These are phyloP conservation scores for Amanita exitialis DNA, from an alignment of 768 basidiomycete species.

Conservation along the genomic window DNA sequence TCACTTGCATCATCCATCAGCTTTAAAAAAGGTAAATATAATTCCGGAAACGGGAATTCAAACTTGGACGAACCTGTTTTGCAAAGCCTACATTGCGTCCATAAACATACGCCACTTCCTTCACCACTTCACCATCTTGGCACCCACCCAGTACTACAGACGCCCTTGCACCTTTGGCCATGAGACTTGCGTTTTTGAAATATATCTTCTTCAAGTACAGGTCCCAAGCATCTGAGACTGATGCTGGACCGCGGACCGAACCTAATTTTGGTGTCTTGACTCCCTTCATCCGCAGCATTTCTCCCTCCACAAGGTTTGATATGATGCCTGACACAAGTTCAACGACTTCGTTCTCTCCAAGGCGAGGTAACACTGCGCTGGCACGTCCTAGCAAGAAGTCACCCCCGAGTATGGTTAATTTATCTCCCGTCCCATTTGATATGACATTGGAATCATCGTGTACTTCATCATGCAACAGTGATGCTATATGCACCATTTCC, in stretches of 20 bases:
- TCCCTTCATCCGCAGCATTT: slow-evolving; percentile 71
- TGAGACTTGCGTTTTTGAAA: slow-evolving; percentile 82
- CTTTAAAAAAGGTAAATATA: slow-evolving; percentile 26
- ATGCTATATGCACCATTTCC: slow-evolving; percentile 98
- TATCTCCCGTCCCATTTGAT: slow-evolving; percentile 70
- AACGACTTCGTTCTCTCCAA: slow-evolving; percentile 85
- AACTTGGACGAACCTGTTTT: slow-evolving; percentile 25
- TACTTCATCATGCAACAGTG: slow-evolving; percentile 87
- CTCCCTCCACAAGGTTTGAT: slow-evolving; percentile 93
- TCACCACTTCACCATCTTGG: slow-evolving; percentile 67
- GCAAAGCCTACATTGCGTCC: slow-evolving; percentile 87
- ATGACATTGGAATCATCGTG: slow-evolving; percentile 58
- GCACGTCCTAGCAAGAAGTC: slow-evolving; percentile 94
- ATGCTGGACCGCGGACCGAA: slow-evolving; percentile 20
- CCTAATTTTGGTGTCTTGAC: slow-evolving; percentile 30
- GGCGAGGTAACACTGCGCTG: slow-evolving; percentile 73
- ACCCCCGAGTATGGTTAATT: slow-evolving; percentile 87
- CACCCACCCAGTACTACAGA: slow-evolving; percentile 84
- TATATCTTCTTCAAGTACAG: slow-evolving; percentile 71
- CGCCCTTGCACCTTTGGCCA: slow-evolving; percentile 81
- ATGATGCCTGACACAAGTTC: slow-evolving; percentile 90
- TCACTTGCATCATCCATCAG: slow-evolving; percentile 80
- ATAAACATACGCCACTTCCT: slow-evolving; percentile 86
- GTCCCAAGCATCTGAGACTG: slow-evolving; percentile 47
- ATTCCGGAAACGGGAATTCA: neutral